phyloP scores from a whole-genome alignment of 768 basidiomycete species.

The Amanita thiersii region DNA sequence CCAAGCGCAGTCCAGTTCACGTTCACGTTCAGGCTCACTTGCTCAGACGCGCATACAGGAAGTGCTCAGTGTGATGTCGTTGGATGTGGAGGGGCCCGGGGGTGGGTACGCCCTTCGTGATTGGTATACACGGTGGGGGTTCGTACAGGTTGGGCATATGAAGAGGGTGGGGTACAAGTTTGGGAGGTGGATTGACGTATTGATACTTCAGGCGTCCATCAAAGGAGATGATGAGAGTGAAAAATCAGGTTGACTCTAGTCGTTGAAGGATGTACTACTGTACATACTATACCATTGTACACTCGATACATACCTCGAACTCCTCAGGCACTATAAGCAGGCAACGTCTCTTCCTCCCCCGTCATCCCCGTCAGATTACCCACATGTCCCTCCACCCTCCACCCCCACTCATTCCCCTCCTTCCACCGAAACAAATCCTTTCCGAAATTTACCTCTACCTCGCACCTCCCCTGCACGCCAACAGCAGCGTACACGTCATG shows the following conservation, averaged over 20 bases:
- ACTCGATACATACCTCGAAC: too few relatives aligned
- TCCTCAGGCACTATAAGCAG: too few relatives aligned
- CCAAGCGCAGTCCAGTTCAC: too few relatives aligned
- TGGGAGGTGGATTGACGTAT: conserved; percentile 15
- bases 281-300: too few relatives aligned
- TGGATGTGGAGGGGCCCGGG: conserved; percentile 11
- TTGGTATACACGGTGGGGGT: conserved; percentile 17
- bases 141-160: conserved; percentile 14
- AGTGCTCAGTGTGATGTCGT: conserved; percentile 14
- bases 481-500: conserved; percentile 60
- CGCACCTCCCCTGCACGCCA: conserved; percentile 46
- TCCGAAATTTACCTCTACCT: conserved; percentile 61
- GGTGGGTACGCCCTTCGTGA: conserved; percentile 13
- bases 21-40: too few relatives aligned
- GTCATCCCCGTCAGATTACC: conserved; percentile 32
- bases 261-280: too few relatives aligned
- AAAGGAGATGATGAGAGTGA: neutral
- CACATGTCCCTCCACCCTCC: conserved; percentile 59
- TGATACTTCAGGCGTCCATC: conserved; percentile 14
- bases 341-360: too few relatives aligned
- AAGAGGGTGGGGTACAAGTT: conserved; percentile 16
- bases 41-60: too few relatives aligned
- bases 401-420: conserved; percentile 58
- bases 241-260: too few relatives aligned
- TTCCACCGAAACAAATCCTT: conserved; percentile 50